These are phyloP conservation scores for Myriangium duriaei DNA, from an alignment of 2,329 filamentous ascomycete genomes.

Conservation along the genomic window DNA sequence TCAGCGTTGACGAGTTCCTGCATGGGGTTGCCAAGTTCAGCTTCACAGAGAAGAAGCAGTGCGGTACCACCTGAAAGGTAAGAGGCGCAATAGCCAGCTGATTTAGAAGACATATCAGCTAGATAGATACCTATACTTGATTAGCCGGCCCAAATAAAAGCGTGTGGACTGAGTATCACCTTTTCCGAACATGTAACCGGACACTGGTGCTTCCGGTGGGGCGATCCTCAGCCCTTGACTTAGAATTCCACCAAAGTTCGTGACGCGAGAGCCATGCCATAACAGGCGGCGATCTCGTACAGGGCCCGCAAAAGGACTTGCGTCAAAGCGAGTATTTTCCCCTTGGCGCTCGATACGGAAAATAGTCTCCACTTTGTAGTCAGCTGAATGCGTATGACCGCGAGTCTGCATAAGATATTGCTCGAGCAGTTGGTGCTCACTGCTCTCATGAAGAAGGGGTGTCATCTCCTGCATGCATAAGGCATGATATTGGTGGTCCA, in stretches of 20 bases:
- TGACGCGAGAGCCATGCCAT: conserved; percentile 76
- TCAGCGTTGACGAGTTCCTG: conserved; percentile 46
- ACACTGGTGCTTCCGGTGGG: conserved; percentile 64
- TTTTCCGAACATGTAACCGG: conserved; percentile 63
- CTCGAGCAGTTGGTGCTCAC: conserved; percentile 53
- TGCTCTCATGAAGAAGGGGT: conserved; percentile 43
- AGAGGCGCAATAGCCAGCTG: conserved; percentile 59
- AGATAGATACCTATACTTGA: conserved; percentile 62
- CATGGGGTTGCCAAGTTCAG: conserved; percentile 66
- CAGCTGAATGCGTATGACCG: conserved; percentile 51
- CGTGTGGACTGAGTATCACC: no score
- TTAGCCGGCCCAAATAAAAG: no score
- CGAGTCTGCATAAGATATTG: conserved; percentile 55
- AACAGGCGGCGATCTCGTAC: conserved; percentile 61
- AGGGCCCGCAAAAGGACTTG: conserved; percentile 39
- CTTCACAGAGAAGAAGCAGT: conserved; percentile 71
- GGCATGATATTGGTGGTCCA: conserved; percentile 61
- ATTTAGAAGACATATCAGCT: conserved; percentile 74
- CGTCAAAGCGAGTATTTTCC: conserved; percentile 56
- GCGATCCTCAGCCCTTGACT: conserved; percentile 83
- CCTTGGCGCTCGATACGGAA: conserved; percentile 71
- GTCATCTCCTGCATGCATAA: conserved; percentile 68
- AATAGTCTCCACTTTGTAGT: conserved; percentile 56
- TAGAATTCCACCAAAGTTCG: conserved; percentile 79
- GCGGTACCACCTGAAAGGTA: conserved; percentile 50